phyloP scores from a whole-genome alignment of 495 filamentous ascomycete genomes.

The Podospora pseudocomata region DNA sequence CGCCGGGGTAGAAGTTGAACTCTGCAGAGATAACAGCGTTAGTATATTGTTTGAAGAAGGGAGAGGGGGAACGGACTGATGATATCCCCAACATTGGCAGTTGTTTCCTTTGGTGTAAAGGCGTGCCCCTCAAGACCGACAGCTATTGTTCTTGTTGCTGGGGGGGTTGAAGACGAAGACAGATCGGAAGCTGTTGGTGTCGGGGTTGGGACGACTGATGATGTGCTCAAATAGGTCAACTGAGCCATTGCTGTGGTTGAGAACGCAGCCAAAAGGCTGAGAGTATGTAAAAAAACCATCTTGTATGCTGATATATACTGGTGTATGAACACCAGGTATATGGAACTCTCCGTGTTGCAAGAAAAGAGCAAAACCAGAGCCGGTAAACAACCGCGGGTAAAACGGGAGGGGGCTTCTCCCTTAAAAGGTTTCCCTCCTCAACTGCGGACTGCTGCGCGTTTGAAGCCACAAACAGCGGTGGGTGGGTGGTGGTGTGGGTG shows the following conservation, averaged over 20 bases:
- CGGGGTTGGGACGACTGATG: neutral
- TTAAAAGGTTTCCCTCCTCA: neutral
- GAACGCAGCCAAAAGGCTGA: conserved; percentile 15
- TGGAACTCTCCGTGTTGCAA: neutral
- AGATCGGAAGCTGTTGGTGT: conserved; percentile 1
- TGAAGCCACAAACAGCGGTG: conserved; percentile 8
- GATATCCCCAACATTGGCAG: conserved; percentile 38
- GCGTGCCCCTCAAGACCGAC: conserved; percentile 37
- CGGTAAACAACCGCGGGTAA: neutral
- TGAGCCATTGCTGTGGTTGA: conserved; percentile 11
- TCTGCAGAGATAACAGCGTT: conserved; percentile 17
- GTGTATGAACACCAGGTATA: neutral
- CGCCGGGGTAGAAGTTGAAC: conserved; percentile 58
- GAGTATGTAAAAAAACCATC: neutral
- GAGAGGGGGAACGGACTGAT: conserved; percentile 29
- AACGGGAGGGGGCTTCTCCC: neutral
- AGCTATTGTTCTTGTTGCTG: conserved; percentile 26
- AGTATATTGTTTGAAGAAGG: conserved; percentile 7
- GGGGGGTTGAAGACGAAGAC: conserved; percentile 16
- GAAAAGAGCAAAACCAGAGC: neutral
- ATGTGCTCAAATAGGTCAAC: neutral
- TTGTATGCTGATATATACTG: neutral
- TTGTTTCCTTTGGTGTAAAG: conserved; percentile 34
- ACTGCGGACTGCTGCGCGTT: neutral
- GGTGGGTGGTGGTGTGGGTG: neutral